phyloP scores from a whole-genome alignment of 2,329 filamentous ascomycete genomes.

The Fusarium keratoplasticum region DNA sequence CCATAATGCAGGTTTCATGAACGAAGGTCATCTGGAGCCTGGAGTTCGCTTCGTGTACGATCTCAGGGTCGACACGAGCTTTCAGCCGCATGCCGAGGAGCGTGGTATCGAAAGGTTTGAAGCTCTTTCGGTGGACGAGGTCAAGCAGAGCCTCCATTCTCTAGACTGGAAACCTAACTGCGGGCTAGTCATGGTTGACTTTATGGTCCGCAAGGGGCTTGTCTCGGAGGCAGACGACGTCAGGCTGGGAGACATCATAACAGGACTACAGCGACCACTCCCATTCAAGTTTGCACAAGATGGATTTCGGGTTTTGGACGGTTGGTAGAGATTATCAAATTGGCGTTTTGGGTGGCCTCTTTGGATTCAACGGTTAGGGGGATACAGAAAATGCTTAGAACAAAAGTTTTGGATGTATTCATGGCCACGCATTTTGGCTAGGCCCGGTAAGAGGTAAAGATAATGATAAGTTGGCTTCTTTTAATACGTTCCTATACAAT shows the following conservation, averaged over 20 bases:
- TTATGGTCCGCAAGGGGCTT: conserved; percentile 47
- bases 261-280: conserved; percentile 40
- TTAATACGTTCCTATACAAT: not conserved
- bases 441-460: not conserved
- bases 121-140: conserved; percentile 44
- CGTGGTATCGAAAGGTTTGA: conserved; percentile 46
- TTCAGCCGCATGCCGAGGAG: conserved; percentile 41
- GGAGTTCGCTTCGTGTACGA: conserved; percentile 54
- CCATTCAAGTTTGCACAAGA: conserved; percentile 42
- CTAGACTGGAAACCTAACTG: conserved; percentile 54
- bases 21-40: conserved; percentile 51
- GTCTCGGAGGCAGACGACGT: conserved; percentile 41
- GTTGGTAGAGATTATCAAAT: conserved; percentile 13
- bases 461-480: not conserved
- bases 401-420: not conserved
- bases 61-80: conserved; percentile 44
- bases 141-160: conserved; percentile 43
- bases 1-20: conserved; percentile 40
- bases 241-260: conserved; percentile 34
- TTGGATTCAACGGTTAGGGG: not conserved
- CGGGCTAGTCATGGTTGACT: conserved; percentile 54
- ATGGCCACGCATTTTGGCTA: not conserved
- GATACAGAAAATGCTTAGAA: not conserved
- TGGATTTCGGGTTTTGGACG: conserved; percentile 18
- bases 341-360: not conserved